A percentile compares a stretch with the other conserved stretches of the same genome.
Evolutionary conservation across 805 yeast genomes (phyloP).

Genomic region (Candida methanosorbosa): DNA sequence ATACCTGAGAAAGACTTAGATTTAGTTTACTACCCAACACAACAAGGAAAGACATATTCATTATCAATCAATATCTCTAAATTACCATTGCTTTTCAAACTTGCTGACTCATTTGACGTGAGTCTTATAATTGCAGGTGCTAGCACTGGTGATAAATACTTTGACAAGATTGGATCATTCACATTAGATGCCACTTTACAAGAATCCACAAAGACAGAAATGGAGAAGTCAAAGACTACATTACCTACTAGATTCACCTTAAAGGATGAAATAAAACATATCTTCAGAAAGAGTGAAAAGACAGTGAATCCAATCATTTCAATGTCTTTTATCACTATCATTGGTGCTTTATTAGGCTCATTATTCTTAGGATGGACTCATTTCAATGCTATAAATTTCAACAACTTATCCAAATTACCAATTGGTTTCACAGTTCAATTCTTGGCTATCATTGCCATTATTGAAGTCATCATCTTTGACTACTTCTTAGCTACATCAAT

Average conservation of each 20-base stretch:
- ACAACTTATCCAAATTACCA: constrained; percentile 25
- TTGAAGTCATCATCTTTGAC: constrained; percentile 45
- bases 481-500: constrained; percentile 56
- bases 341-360: constrained; percentile 29
- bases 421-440: constrained; percentile 32
- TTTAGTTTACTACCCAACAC: constrained; percentile 15
- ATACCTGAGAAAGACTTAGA: constrained; percentile 6
- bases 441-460: constrained; percentile 35
- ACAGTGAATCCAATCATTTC: constrained; percentile 48
- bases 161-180: too few species aligned
- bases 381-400: constrained; percentile 26
- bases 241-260: constrained; percentile 33
- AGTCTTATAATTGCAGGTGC: constrained; percentile 21
- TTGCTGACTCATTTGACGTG: constrained; percentile 11
- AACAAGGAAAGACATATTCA: constrained; percentile 7
- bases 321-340: constrained; percentile 35
- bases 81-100: constrained; percentile 16
- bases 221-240: constrained; percentile 10
- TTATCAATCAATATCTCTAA: constrained; percentile 10
- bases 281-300: constrained; percentile 45
- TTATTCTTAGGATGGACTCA: constrained; percentile 37
- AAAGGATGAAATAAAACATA: constrained; percentile 55
- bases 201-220: constrained; percentile 10
- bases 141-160: too few species aligned
- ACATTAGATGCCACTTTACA: constrained; percentile 9